Base-by-base conservation (phyloP, 495 filamentous ascomycete species). In the Penicillium coffeae region DNA sequence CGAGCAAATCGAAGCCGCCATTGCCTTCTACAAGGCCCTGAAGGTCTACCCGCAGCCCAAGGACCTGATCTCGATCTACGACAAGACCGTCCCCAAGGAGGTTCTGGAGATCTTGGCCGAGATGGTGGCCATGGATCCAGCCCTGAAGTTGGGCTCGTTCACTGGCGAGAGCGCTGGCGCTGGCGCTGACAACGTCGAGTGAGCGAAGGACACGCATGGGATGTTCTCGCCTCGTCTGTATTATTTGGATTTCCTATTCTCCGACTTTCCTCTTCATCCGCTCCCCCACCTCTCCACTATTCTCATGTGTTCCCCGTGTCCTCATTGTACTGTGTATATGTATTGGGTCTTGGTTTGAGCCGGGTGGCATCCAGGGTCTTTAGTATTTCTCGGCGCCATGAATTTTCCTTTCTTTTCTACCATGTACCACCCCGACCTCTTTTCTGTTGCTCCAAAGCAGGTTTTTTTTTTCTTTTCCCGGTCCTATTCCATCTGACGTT, bases 1-100 rank as follows among this genome's bases (percentile, higher is more conserved):
- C 48, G 80, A 86, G 56, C 80, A 81, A 30, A 55, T 95, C 25
- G 90, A 96, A 39, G 89, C 94, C 39, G 91, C 94, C 20, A 76
- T 97, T 43, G 86, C 85, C 69, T 97, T 98, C 73, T 98, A 95
- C 81, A 91, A 88, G 78, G 93, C 93, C 33, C 78, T 98, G 58
- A 98, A 97, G 78, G 93, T 98, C 30, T 98, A 98, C 71, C 93
- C 93, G 8, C 84, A 89, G 53, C 93, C 93, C 7, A 80, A 83
- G 59, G 93, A 96, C 60, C 77, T 98, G 47, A 96, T 98, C 65
- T 78, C 74, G 48, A 96, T 98, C 65, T 98, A 96, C 72, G 94
- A 97, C 70, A 96, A 95, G 80, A 96, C 92, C 37, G 91, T 96
- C 18, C 82, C 89, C 39, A 96, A 95, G 82, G 90, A 90, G 45